phyloP scores from a whole-genome alignment of 177 flowering plant species.

The Vitis hybrid region DNA sequence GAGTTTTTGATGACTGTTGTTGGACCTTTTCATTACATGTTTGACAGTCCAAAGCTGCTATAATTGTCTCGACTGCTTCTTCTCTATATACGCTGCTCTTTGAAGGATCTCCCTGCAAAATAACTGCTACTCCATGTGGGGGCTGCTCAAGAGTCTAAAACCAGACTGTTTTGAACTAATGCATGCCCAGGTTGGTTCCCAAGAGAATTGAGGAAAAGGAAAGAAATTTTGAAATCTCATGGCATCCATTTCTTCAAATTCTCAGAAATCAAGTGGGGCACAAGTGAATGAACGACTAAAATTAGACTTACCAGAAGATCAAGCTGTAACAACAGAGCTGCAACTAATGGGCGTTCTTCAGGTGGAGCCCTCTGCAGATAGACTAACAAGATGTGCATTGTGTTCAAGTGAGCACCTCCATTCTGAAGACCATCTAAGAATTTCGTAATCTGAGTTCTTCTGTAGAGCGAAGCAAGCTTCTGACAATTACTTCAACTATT shows the following conservation, averaged over 20 bases:
- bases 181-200: background rate
- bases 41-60: slow-evolving; percentile 37
- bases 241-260: too few relatives aligned
- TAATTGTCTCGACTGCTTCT: slow-evolving; percentile 58
- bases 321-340: slow-evolving; percentile 62
- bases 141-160: slow-evolving; percentile 1
- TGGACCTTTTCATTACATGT: slow-evolving; percentile 36
- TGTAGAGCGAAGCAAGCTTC: slow-evolving; percentile 13
- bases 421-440: slow-evolving; percentile 39
- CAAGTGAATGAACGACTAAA: too few relatives aligned
- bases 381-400: slow-evolving; percentile 55
- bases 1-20: slow-evolving; percentile 58
- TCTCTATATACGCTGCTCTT: slow-evolving; percentile 58
- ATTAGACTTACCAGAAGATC: slow-evolving; percentile 61
- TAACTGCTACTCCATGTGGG: slow-evolving; percentile 34
- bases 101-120: slow-evolving; percentile 58
- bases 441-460: slow-evolving; percentile 39
- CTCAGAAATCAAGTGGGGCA: too few relatives aligned
- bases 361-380: slow-evolving; percentile 50
- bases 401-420: slow-evolving; percentile 48
- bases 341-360: slow-evolving; percentile 59
- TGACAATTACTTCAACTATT: background rate
- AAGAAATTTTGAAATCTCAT: background rate
- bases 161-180: background rate
- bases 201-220: background rate